These are phyloP conservation scores for Terana coerulea DNA, from an alignment of 768 basidiomycete species.

Conservation along the genomic window DNA sequence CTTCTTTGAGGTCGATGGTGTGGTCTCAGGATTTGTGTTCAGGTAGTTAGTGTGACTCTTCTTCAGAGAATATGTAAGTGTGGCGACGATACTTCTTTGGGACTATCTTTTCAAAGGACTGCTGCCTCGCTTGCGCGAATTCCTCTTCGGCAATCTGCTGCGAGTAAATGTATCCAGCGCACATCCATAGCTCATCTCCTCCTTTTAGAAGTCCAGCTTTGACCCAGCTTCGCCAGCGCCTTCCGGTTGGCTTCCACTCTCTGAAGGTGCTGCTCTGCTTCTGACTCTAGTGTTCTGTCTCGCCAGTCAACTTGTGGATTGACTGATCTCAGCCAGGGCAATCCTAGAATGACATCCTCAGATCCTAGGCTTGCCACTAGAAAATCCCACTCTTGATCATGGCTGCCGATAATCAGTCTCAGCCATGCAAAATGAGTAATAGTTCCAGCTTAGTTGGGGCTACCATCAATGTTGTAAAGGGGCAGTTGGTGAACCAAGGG, in stretches of 20 bases:
- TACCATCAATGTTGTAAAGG: neutral
- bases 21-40: neutral
- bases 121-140: no score
- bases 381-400: neutral
- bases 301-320: neutral
- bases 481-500: neutral
- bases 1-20: no score
- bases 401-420: neutral
- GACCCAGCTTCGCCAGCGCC: neutral
- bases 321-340: neutral
- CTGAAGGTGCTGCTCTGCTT: neutral
- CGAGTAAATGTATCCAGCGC: neutral
- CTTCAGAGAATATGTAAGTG: conserved; percentile 20
- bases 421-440: neutral
- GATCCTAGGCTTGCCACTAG: neutral
- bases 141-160: neutral
- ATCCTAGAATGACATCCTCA: neutral
- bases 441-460: neutral
- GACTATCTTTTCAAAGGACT: conserved; percentile 14
- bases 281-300: neutral
- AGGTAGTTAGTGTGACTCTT: conserved; percentile 20
- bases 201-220: neutral
- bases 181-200: neutral
- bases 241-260: neutral
- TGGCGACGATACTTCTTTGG: conserved; percentile 11